Evolutionary conservation across 2,329 filamentous ascomycete species (phyloP).

Genomic region (Didymella segeticola): DNA sequence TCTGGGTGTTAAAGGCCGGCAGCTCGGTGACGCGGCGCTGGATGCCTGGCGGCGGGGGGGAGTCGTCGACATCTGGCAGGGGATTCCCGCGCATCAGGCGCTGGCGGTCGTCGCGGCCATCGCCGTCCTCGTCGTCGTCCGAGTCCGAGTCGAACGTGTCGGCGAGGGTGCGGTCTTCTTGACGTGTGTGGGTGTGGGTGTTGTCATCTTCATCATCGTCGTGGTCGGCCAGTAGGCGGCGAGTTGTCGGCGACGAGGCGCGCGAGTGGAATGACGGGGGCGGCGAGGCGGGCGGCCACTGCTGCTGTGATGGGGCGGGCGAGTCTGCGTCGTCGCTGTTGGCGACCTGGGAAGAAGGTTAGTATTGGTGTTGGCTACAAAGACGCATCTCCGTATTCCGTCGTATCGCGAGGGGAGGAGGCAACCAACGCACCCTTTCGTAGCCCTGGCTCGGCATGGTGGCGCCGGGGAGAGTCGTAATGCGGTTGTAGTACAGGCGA

Average conservation of each 20-base stretch:
- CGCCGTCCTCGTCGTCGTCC: conserved; percentile 68
- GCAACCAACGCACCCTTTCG: conserved; percentile 54
- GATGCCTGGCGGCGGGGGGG: conserved; percentile 45
- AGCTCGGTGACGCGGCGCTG: conserved; percentile 61
- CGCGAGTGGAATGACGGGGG: conserved; percentile 88
- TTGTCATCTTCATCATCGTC: conserved; percentile 62
- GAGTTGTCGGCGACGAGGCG: conserved; percentile 69
- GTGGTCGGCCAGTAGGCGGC: conserved; percentile 61
- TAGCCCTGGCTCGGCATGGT: conserved; percentile 57
- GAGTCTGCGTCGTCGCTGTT: conserved; percentile 54
- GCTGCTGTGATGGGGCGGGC: conserved; percentile 35
- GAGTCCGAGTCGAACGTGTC: conserved; percentile 87
- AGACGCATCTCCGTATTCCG: conserved; percentile 20
- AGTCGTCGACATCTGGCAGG: conserved; percentile 23
- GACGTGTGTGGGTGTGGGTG: conserved; percentile 86
- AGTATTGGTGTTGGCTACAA: background rate
- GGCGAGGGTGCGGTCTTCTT: conserved; percentile 83
- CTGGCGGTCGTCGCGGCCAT: conserved; percentile 81
- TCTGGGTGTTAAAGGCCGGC: conserved; percentile 56
- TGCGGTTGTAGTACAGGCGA: background rate
- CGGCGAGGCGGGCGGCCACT: conserved; percentile 55
- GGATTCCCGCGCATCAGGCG: conserved; percentile 77
- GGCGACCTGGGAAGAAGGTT: conserved; percentile 46
- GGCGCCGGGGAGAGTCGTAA: background rate
- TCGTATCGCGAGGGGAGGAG: conserved; percentile 19